A percentile compares a stretch with the other conserved stretches of the same genome.
These are phyloP conservation scores for Aspergillus olivimuriae DNA, from an alignment of 495 filamentous ascomycete species.

Conservation along the genomic window DNA sequence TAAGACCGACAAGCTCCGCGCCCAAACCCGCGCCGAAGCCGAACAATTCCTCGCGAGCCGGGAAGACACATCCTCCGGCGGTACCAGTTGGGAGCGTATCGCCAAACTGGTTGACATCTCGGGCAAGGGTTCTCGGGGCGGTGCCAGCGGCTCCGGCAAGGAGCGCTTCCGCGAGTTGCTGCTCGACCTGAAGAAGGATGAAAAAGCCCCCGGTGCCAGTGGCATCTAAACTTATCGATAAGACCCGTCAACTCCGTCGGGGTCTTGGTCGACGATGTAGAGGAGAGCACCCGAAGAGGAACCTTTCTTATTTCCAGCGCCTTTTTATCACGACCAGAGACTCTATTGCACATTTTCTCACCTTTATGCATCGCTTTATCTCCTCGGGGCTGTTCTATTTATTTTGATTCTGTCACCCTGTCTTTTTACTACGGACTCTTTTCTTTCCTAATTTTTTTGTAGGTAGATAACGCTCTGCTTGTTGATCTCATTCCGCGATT, in stretches of 20 bases:
- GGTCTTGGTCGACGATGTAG: background rate
- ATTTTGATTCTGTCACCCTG: conserved; percentile 18
- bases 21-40: conserved; percentile 82
- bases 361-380: conserved; percentile 1
- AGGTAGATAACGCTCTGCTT: conserved; percentile 16
- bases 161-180: conserved; percentile 91
- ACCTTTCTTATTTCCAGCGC: conserved; percentile 5
- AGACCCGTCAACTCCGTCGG: background rate
- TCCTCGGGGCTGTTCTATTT: conserved; percentile 5
- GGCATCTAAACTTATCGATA: conserved; percentile 28
- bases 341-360: conserved; percentile 1
- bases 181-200: conserved; percentile 82
- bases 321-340: conserved; percentile 4
- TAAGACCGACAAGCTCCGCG: conserved; percentile 86
- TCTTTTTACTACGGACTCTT: conserved; percentile 18
- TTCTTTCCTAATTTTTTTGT: conserved; percentile 20
- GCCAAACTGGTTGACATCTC: conserved; percentile 93
- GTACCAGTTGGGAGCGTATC: conserved; percentile 98
- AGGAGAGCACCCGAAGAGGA: conserved; percentile 5
- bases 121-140: conserved; percentile 82
- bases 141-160: conserved; percentile 83
- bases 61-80: conserved; percentile 87
- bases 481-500: conserved; percentile 1
- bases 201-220: conserved; percentile 79
- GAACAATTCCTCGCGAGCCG: conserved; percentile 84